A percentile compares a stretch with the other conserved stretches of the same genome.
Evolutionary conservation across 2,329 filamentous ascomycete species (phyloP).

Genomic region (Myriosclerotinia scirpicola): DNA sequence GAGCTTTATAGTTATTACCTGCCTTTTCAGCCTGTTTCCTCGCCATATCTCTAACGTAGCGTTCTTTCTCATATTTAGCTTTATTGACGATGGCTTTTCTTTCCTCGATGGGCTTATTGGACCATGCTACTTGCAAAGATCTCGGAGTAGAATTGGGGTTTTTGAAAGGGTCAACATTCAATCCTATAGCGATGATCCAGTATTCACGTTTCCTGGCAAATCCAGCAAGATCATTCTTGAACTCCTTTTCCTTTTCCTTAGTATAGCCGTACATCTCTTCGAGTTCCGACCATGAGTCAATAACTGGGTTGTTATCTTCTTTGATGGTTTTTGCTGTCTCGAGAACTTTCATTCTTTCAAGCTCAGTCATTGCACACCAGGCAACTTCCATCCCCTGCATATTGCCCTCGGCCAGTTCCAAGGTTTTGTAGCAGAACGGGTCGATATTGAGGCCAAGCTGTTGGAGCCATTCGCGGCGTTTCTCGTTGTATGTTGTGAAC

Average conservation of each 20-base stretch:
- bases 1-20: conserved; percentile 7
- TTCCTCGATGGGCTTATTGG: neutral
- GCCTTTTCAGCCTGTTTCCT: conserved; percentile 1
- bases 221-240: neutral
- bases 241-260: neutral
- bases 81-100: neutral
- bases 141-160: neutral
- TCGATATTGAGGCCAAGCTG: neutral
- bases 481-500: neutral
- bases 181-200: conserved; percentile 2
- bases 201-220: neutral
- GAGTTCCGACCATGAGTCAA: neutral
- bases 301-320: conserved; percentile 2
- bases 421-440: neutral
- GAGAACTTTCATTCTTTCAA: neutral
- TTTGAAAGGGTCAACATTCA: neutral
- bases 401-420: neutral
- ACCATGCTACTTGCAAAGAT: conserved; percentile 3
- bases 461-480: neutral
- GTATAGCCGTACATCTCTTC: neutral
- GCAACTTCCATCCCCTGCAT: conserved; percentile 11
- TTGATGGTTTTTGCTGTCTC: neutral
- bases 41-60: neutral
- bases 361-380: neutral
- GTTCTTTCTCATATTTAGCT: conserved; percentile 12